phyloP scores from a whole-genome alignment of 345 rosid genomes.

The Lepidium aucheri region DNA sequence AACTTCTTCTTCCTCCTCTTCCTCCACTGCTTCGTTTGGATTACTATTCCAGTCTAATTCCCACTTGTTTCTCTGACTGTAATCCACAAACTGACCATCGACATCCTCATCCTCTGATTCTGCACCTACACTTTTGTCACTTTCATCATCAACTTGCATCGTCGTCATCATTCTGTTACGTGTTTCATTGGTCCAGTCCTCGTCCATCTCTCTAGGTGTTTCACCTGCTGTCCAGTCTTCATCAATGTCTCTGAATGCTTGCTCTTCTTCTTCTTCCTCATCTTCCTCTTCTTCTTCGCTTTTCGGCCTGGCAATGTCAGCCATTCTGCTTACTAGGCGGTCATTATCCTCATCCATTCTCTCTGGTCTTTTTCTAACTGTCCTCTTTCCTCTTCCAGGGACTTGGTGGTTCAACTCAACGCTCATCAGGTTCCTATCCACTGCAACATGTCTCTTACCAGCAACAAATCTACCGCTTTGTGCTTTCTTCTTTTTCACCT shows the following conservation, averaged over 20 bases:
- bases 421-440: slow-evolving; percentile 37
- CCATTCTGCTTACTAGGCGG: slow-evolving; percentile 16
- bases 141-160: slow-evolving; percentile 44
- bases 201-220: slow-evolving; percentile 26
- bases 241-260: slow-evolving; percentile 18
- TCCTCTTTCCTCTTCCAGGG: slow-evolving; percentile 69
- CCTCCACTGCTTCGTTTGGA: slow-evolving; percentile 46
- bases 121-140: slow-evolving; percentile 52
- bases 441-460: slow-evolving; percentile 35
- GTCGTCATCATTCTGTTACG: slow-evolving; percentile 29
- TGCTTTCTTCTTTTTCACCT: slow-evolving; percentile 37
- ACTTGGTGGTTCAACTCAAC: slow-evolving; percentile 39
- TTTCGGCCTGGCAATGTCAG: slow-evolving; percentile 18
- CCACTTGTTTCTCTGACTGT: slow-evolving; percentile 51
- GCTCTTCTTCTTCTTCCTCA: slow-evolving; percentile 25
- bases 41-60: slow-evolving; percentile 34
- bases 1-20: slow-evolving; percentile 37
- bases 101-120: slow-evolving; percentile 62
- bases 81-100: slow-evolving; percentile 42
- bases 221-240: slow-evolving; percentile 22
- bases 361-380: slow-evolving; percentile 75
- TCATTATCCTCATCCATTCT: slow-evolving; percentile 33
- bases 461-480: slow-evolving; percentile 30
- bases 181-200: slow-evolving; percentile 23
- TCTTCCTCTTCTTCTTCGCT: slow-evolving; percentile 18